Conservation (phyloP, 2,329 filamentous ascomycete genomes). For the Xylariaceae sp. region DNA sequence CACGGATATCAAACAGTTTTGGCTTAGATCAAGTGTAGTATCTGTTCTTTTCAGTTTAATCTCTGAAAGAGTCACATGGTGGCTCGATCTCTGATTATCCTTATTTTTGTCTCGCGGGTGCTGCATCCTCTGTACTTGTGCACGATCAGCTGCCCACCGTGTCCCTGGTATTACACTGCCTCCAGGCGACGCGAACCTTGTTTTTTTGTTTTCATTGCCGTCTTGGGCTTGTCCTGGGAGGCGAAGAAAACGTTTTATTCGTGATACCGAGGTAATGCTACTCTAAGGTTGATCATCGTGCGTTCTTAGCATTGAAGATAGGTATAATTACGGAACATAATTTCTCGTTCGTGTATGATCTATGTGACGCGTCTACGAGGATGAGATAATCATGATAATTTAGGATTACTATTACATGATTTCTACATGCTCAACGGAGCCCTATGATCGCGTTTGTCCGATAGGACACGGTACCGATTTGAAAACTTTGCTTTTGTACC, state of each 20-base stretch:
- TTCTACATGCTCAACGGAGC: no score
- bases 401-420: no score
- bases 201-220: constrained; percentile 59
- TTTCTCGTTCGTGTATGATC: no score
- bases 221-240: constrained; percentile 49
- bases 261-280: not conserved
- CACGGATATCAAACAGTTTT: constrained; percentile 1
- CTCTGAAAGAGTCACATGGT: not conserved
- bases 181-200: constrained; percentile 65
- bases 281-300: not conserved
- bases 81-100: constrained; percentile 85
- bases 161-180: constrained; percentile 74
- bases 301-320: not conserved
- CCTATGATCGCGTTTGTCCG: not conserved
- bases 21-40: constrained; percentile 69
- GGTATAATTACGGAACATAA: no score
- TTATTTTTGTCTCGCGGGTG: constrained; percentile 66
- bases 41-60: not conserved
- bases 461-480: not conserved
- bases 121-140: constrained; percentile 68
- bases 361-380: no score
- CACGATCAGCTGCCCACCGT: constrained; percentile 62
- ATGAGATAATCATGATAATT: no score
- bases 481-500: not conserved
- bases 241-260: constrained; percentile 53